Evolutionary conservation across 345 rosid species (phyloP).

Genomic region (Eucalyptus erythrocorys): DNA sequence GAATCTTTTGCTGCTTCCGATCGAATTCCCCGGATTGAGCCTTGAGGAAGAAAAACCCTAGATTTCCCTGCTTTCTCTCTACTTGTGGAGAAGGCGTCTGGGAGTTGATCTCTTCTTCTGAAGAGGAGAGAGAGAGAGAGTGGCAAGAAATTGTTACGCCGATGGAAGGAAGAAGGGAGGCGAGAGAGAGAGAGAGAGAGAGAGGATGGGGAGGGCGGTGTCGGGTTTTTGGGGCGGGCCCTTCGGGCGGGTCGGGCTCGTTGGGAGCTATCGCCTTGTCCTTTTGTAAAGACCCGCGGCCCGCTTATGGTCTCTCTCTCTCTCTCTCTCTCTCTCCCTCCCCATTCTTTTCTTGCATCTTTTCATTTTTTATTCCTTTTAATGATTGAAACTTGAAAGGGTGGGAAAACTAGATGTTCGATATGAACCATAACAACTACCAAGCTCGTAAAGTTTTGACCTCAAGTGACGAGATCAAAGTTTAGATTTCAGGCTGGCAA

Average conservation of each 20-base stretch:
- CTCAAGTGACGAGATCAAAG: neutral
- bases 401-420: neutral
- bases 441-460: neutral
- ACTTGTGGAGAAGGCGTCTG: neutral
- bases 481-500: neutral
- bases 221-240: neutral
- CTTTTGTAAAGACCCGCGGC: neutral
- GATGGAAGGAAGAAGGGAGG: neutral
- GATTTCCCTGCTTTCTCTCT: neutral
- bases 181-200: neutral
- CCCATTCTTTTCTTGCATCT: neutral
- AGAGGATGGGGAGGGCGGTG: neutral
- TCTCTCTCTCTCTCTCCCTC: neutral
- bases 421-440: neutral
- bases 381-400: neutral
- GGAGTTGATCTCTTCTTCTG: neutral
- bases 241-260: neutral
- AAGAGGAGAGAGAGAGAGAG: neutral
- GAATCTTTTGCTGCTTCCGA: neutral
- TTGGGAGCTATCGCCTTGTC: neutral
- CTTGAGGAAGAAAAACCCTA: neutral
- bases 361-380: neutral
- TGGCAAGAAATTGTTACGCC: neutral
- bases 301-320: neutral
- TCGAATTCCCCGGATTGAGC: neutral